A percentile compares a stretch with the other conserved stretches of the same genome.
Conservation (phyloP, 1,284 basidiomycete species). For the Rhodofomes roseus region DNA sequence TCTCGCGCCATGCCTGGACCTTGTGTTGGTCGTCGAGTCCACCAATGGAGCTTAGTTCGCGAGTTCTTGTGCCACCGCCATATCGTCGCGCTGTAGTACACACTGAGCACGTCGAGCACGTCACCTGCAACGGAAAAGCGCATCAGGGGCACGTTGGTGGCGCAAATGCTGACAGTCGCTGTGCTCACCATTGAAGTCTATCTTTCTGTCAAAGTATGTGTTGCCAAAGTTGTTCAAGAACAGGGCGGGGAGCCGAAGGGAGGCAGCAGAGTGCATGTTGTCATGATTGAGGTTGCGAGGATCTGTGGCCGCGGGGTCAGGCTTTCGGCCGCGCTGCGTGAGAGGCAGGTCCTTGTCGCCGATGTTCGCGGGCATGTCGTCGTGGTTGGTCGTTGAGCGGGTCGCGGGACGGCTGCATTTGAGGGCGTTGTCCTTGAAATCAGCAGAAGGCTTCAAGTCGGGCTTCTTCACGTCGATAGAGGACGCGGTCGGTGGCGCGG, state of each 20-base stretch:
- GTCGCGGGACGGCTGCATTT: conserved; percentile 37
- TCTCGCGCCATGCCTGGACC: conserved; percentile 97
- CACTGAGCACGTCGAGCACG: too few species aligned
- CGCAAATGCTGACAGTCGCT: too few species aligned
- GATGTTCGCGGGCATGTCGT: conserved; percentile 8
- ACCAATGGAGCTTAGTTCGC: conserved; percentile 66
- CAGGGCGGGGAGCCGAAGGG: conserved; percentile 62
- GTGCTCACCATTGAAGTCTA: too few species aligned
- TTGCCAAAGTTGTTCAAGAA: conserved; percentile 71
- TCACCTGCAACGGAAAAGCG: too few species aligned
- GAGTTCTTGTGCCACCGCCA: too few species aligned
- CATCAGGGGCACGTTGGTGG: too few species aligned
- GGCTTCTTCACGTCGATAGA: conserved; percentile 54
- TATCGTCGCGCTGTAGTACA: too few species aligned
- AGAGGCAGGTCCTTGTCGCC: conserved; percentile 33
- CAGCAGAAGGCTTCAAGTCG: conserved; percentile 61
- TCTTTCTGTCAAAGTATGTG: too few species aligned
- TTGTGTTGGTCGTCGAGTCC: conserved; percentile 79
- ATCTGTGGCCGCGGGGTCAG: conserved; percentile 16
- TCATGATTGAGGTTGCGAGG: conserved; percentile 12
- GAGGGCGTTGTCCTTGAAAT: conserved; percentile 51
- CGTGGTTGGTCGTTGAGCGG: conserved; percentile 29
- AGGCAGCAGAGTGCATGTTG: conserved; percentile 21
- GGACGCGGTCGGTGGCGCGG: conserved; percentile 42
- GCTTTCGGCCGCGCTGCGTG: conserved; percentile 37